phyloP scores from a whole-genome alignment of 352 stramenopile genomes.

The Phytopythium helicoides region DNA sequence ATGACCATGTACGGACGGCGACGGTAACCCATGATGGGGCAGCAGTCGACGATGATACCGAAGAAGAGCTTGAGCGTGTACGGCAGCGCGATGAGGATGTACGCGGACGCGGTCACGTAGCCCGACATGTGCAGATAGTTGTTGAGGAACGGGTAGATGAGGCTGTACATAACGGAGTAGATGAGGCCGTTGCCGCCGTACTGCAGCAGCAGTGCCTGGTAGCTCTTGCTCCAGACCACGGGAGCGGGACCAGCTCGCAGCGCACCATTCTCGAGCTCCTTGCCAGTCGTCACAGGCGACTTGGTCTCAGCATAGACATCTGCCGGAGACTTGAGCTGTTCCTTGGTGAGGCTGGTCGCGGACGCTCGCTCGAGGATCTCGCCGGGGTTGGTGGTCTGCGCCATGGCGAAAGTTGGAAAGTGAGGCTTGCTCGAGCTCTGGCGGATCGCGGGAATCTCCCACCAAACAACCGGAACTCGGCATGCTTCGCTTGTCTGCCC shows the following conservation, averaged over 20 bases:
- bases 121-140: conserved; percentile 72
- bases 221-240: conserved; percentile 30
- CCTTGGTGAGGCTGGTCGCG: conserved; percentile 3
- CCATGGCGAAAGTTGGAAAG: conserved; percentile 1
- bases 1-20: conserved; percentile 70
- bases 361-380: conserved; percentile 3
- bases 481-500: no score
- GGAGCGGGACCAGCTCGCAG: conserved; percentile 32
- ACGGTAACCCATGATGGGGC: conserved; percentile 57
- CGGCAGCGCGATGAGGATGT: conserved; percentile 50
- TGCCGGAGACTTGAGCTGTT: background rate
- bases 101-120: conserved; percentile 59
- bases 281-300: background rate
- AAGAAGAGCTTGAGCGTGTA: conserved; percentile 72
- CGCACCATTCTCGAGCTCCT: conserved; percentile 33
- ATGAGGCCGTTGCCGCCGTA: conserved; percentile 66
- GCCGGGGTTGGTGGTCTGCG: background rate
- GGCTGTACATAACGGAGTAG: conserved; percentile 54
- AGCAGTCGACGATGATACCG: conserved; percentile 59
- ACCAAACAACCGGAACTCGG: no score
- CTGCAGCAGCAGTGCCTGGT: conserved; percentile 63
- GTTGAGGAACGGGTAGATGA: conserved; percentile 74
- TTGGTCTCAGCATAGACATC: conserved; percentile 1
- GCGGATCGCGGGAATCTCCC: no score
- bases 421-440: no score